Evolutionary conservation across 2,329 filamentous ascomycete species (phyloP), one percentile per base, ranked within the genome.

Genomic region (Onygenales sp.): DNA sequence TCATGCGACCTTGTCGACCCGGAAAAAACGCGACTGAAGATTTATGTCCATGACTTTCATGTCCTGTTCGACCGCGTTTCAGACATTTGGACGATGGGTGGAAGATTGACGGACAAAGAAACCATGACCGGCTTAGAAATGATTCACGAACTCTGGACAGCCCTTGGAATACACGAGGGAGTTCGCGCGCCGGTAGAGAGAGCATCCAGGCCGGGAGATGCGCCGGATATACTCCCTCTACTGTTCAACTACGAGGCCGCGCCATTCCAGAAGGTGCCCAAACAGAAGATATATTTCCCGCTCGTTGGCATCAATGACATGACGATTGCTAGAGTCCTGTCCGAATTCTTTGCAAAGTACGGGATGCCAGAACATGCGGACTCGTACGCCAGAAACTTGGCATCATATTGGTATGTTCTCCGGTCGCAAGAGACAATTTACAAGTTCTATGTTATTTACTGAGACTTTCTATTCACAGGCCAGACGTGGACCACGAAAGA

Each of bases 31-130:
- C 53, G 61, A 5, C 53, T 62, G 42, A 62, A 62, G 42, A 44
- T 62, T 5, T 62, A 62, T 37, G 17, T 58, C 2, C 40, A 42
- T 11, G 53, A 56, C 9, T 49, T 52, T 4, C 54, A 57, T 10
- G 60, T 62, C n/a, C 46, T 51, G 2, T 34, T 54, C 4, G 55
- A 33, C 6, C 54, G 54, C 17, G 42, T 58, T 14, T 40, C 52
- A 14, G 54, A 56, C 7, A 40, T 57, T 13, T 62, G 59, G 59
- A 61, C 61, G 14, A 54, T 62, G 7, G 61, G 56, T 1, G 58
- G 58, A 8, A 47, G 43, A 34, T 42, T 61, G 2, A 36, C 6
- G 9, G 54, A 46, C 17, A 34, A 52, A 7, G 58, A 56, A 10
- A 59, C 50, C 0, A 4, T 52, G 2, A 36, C 42, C 3, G 59